phyloP scores from a whole-genome alignment of 2,329 filamentous ascomycete genomes.

The Alternaria burnsii region DNA sequence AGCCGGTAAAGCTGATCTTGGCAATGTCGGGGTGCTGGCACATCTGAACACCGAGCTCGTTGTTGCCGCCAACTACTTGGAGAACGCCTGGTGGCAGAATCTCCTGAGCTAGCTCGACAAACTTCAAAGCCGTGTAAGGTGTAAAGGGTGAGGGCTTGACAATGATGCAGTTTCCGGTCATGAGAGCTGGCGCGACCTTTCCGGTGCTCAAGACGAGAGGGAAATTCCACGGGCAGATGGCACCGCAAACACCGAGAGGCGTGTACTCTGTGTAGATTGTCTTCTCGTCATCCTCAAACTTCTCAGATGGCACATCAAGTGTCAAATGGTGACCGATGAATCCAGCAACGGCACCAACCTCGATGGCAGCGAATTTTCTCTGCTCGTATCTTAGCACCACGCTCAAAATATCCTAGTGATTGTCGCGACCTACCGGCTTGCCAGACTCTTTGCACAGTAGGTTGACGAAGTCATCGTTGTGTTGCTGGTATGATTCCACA shows the following conservation, averaged over 20 bases:
- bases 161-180: constrained; percentile 66
- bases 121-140: constrained; percentile 66
- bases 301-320: constrained; percentile 50
- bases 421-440: constrained; percentile 41
- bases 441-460: constrained; percentile 49
- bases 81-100: constrained; percentile 71
- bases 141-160: constrained; percentile 67
- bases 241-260: constrained; percentile 57
- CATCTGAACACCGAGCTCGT: constrained; percentile 67
- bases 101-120: constrained; percentile 65
- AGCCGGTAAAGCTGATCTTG: constrained; percentile 72
- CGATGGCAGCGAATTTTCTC: constrained; percentile 53
- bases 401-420: too few species aligned
- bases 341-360: constrained; percentile 47
- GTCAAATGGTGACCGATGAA: constrained; percentile 52
- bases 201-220: constrained; percentile 62
- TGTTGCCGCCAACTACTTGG: constrained; percentile 67
- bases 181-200: constrained; percentile 65
- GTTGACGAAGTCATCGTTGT: constrained; percentile 41
- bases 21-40: constrained; percentile 67
- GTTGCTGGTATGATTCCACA: constrained; percentile 33
- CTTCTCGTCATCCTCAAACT: constrained; percentile 57
- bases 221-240: constrained; percentile 58
- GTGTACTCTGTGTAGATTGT: constrained; percentile 57
- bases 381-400: constrained; percentile 26